phyloP scores from a whole-genome alignment of 1,284 basidiomycete genomes.

The Ganoderma lucidum region DNA sequence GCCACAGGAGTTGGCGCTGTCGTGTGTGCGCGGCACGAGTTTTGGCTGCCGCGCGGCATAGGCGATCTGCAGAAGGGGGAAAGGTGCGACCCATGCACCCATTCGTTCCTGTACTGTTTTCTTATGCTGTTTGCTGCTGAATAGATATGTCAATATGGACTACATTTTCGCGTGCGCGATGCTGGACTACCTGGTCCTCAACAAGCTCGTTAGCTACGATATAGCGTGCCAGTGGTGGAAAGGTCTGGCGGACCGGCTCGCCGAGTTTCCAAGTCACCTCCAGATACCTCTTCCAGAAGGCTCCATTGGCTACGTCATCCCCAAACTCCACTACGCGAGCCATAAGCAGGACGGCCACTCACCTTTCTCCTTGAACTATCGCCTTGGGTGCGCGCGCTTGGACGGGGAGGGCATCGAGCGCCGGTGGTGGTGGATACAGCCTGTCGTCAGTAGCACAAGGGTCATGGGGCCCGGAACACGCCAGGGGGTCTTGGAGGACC shows the following conservation, averaged over 20 bases:
- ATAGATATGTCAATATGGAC: slow-evolving; percentile 38
- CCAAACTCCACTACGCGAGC: too few relatives aligned
- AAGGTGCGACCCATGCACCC: slow-evolving; percentile 15
- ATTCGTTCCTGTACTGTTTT: not conserved
- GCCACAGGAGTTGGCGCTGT: slow-evolving; percentile 36
- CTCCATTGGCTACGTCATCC: too few relatives aligned
- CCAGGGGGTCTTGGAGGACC: too few relatives aligned
- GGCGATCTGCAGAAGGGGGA: slow-evolving; percentile 32
- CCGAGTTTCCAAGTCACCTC: too few relatives aligned
- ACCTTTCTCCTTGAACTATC: too few relatives aligned
- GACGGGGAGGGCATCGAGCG: too few relatives aligned
- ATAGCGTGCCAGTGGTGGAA: slow-evolving; percentile 36
- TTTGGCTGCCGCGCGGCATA: slow-evolving; percentile 19
- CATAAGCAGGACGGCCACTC: too few relatives aligned
- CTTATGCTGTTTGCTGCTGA: not conserved
- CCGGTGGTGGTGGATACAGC: too few relatives aligned
- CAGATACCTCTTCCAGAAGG: too few relatives aligned
- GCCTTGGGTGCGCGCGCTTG: too few relatives aligned
- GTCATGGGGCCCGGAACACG: too few relatives aligned
- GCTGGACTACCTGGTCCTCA: not conserved
- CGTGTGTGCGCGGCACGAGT: slow-evolving; percentile 35
- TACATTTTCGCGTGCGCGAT: slow-evolving; percentile 32
- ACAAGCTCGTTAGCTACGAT: slow-evolving; percentile 31
- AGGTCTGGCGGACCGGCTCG: slow-evolving; percentile 3
- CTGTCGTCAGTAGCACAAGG: too few relatives aligned